These are phyloP conservation scores for Lasiodiplodia sp. DNA, from an alignment of 2,329 filamentous ascomycete genomes.

Conservation along the genomic window DNA sequence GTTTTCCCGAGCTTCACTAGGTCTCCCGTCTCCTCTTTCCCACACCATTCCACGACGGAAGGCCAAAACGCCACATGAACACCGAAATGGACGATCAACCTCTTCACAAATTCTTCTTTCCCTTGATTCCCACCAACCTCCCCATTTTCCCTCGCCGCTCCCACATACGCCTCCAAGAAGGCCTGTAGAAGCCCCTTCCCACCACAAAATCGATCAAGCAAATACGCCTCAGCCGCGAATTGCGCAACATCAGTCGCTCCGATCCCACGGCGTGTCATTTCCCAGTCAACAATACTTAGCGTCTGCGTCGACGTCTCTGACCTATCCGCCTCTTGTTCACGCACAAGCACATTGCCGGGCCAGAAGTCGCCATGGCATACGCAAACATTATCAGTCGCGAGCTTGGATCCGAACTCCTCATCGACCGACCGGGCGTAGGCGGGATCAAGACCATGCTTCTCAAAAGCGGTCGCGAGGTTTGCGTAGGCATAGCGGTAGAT, in stretches of 20 bases:
- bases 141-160: not conserved
- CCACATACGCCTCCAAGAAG: conserved; percentile 38
- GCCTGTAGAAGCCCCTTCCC: conserved; percentile 37
- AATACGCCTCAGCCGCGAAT: conserved; percentile 47
- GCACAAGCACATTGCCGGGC: conserved; percentile 47
- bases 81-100: conserved; percentile 45
- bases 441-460: conserved; percentile 36
- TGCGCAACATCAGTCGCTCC: conserved; percentile 48
- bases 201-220: conserved; percentile 46
- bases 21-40: conserved; percentile 36
- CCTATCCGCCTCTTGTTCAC: not conserved
- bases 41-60: conserved; percentile 41
- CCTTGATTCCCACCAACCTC: not conserved
- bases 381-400: conserved; percentile 42
- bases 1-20: conserved; percentile 35
- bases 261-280: conserved; percentile 43
- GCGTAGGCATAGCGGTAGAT: conserved; percentile 43
- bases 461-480: conserved; percentile 37
- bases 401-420: conserved; percentile 38
- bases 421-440: conserved; percentile 37
- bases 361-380: conserved; percentile 51
- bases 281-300: conserved; percentile 48
- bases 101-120: conserved; percentile 35
- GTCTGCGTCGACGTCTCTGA: not conserved
- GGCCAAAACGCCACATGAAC: conserved; percentile 48